Evolutionary conservation across 2,329 filamentous ascomycete genomes (phyloP).

Genomic region (Arthrobotrys musiformis): DNA sequence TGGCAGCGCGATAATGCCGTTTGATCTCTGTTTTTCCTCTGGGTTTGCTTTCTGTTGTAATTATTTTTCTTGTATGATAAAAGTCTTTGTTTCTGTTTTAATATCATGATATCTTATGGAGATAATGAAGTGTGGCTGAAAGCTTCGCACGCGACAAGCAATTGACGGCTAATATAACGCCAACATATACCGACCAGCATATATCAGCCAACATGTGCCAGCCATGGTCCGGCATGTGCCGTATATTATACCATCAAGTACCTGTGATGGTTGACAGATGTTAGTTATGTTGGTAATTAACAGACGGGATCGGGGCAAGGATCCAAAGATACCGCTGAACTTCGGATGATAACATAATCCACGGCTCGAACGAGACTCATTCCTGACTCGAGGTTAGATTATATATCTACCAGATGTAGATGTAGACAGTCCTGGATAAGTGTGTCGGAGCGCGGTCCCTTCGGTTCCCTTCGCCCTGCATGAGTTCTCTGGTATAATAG

Average conservation of each 20-base stretch:
- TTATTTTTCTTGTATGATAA: not conserved
- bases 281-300: no score
- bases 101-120: not conserved
- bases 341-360: no score
- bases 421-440: not conserved
- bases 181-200: not conserved
- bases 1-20: no score
- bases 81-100: not conserved
- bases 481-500: no score
- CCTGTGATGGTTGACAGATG: not conserved
- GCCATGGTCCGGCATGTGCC: conserved; percentile 2
- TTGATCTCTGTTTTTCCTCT: not conserved
- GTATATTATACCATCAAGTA: not conserved
- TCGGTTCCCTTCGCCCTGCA: not conserved
- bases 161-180: not conserved
- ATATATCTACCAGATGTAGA: no score
- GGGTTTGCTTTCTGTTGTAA: not conserved
- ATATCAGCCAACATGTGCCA: no score
- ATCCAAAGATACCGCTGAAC: no score
- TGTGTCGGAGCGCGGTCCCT: not conserved
- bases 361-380: no score
- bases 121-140: conserved; percentile 31
- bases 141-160: conserved; percentile 12
- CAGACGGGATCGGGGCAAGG: no score
- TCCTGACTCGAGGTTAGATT: no score